Evolutionary conservation across 495 filamentous ascomycete species (phyloP).

Genomic region (Aspergillus sclerotioniger): DNA sequence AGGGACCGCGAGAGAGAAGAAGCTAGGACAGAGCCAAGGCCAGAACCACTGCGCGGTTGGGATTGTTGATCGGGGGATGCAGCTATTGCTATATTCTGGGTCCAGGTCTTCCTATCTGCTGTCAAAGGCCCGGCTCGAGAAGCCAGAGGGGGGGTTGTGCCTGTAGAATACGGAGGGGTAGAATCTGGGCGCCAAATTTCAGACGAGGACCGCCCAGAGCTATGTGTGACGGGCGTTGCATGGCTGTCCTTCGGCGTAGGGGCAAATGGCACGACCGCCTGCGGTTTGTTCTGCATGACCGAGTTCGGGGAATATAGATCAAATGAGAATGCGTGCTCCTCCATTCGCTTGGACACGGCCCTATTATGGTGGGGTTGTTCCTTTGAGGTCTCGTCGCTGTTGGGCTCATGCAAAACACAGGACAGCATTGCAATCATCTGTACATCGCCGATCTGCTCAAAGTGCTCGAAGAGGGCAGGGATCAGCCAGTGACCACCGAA

Average conservation of each 20-base stretch:
- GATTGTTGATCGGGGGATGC: constrained; percentile 66
- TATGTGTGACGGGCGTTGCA: constrained; percentile 54
- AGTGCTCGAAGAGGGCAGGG: constrained; percentile 63
- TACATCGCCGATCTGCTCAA: constrained; percentile 73
- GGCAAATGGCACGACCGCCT: constrained; percentile 36
- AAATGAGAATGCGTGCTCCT: constrained; percentile 32
- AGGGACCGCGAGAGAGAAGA: constrained; percentile 73
- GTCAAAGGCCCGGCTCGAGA: constrained; percentile 32
- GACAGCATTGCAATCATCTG: constrained; percentile 97
- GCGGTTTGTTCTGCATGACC: constrained; percentile 31
- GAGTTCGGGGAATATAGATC: constrained; percentile 31
- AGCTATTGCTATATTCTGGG: constrained; percentile 62
- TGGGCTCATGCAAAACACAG: constrained; percentile 75
- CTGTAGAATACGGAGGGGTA: constrained; percentile 53
- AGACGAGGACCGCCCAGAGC: constrained; percentile 48
- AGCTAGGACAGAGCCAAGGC: constrained; percentile 58
- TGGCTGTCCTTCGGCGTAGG: constrained; percentile 60
- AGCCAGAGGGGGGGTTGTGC: constrained; percentile 64
- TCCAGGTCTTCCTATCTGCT: constrained; percentile 34
- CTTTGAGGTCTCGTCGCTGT: constrained; percentile 20
- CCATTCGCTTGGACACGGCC: constrained; percentile 17
- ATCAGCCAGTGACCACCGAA: constrained; percentile 75
- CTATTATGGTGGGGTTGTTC: constrained; percentile 14
- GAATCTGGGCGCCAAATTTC: constrained; percentile 45
- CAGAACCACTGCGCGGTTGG: constrained; percentile 40